Evolutionary conservation across 805 yeast species (phyloP), one percentile per base, ranked within the genome.

Genomic region (Schizosaccharomyces octosporus): DNA sequence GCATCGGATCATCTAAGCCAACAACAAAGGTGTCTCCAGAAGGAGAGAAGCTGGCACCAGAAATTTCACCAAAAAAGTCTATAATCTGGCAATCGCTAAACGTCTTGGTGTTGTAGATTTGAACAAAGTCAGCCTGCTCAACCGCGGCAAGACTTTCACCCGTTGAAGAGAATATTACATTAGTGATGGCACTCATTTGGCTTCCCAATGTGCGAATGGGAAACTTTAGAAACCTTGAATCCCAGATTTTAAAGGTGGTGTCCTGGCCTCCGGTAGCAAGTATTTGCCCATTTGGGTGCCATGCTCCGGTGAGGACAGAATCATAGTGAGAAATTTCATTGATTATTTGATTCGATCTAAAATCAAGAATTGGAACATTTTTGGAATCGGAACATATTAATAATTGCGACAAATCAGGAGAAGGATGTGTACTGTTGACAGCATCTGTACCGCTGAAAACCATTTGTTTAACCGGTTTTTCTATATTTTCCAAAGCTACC

Each of bases 241-340:
- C 85, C 74, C 63, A 64, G 6, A 65, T 27, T 24, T 63, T 24
- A 19, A 31, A 9, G 7, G 81, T 75, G 1, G 81, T 77, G 67
- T 81, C 85, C 67, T 81, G 85, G 65, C 76, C 79, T 5, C 85
- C 85, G 0, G 83, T 77, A 4, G 79, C 76, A 19, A 81, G 65
- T 59, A 24, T 21, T 13, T 75, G 69, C 15, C 75, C 79, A 64
- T 75, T 65, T 55, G 68, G 66, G 7, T 73, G 71, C 84, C 85
- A 81, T 65, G 80, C 84, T 66, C 83, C 81, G 51, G 81, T 73
- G 64, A 81, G 81, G 3, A 81, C 77, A 66, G 67, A 81, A 66
- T 81, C 85, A 59, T 69, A 68, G 67, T 81, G 85, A 29, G 17
- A 17, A 24, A 51, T 17, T 24, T 29, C 19, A 17, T 21, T 29